A percentile compares a stretch with the other conserved stretches of the same genome.
Conservation (phyloP, 176 grass and related monocot genomes). For the Thalia dealbata region DNA sequence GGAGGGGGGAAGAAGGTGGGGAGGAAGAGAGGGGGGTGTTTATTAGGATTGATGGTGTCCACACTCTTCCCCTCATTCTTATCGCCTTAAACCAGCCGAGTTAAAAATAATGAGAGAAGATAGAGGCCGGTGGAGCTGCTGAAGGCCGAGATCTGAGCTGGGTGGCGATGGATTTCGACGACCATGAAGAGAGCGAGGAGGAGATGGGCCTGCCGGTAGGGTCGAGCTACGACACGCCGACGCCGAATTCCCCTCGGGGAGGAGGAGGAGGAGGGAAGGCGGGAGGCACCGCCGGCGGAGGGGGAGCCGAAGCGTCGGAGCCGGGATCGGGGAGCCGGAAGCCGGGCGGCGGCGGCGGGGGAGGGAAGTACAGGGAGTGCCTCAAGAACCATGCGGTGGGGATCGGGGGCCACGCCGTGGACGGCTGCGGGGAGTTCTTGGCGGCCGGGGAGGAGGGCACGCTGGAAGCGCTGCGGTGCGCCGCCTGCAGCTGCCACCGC, state of each 20-base stretch:
- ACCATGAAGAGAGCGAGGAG: slow-evolving; percentile 38
- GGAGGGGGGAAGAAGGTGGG: not conserved
- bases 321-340: slow-evolving; percentile 10
- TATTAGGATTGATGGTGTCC: not conserved
- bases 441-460: slow-evolving; percentile 14
- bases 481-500: slow-evolving; percentile 17
- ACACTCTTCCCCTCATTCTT: not conserved
- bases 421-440: slow-evolving; percentile 21
- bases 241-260: not conserved
- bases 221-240: slow-evolving; percentile 41
- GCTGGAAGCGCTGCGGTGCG: slow-evolving; percentile 17
- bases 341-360: not conserved
- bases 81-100: not conserved
- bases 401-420: slow-evolving; percentile 10
- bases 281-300: not conserved
- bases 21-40: not conserved
- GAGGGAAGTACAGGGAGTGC: slow-evolving; percentile 17
- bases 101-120: not conserved
- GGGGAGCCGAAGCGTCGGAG: not conserved
- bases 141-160: not conserved
- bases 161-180: slow-evolving; percentile 50
- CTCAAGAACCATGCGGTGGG: slow-evolving; percentile 19
- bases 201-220: slow-evolving; percentile 38
- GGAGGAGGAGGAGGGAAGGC: not conserved
- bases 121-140: not conserved